phyloP scores from a whole-genome alignment of 257 asterid species.

The Scutellaria galericulata region DNA sequence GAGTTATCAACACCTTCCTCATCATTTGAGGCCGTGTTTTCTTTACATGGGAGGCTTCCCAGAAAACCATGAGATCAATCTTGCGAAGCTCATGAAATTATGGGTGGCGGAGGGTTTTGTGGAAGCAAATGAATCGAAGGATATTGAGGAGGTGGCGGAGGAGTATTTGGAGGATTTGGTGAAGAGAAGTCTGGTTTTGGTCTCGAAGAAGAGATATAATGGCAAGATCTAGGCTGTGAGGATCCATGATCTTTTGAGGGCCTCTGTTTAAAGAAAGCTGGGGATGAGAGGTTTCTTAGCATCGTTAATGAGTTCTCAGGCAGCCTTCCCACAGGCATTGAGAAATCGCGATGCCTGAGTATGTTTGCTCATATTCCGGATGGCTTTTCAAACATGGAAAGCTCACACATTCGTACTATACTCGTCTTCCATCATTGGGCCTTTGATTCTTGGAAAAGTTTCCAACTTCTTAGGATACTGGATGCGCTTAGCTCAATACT shows the following conservation, averaged over 20 bases:
- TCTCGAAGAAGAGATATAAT: neutral
- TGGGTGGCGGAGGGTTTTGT: neutral
- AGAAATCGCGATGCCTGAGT: too few relatives aligned
- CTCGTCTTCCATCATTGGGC: too few relatives aligned
- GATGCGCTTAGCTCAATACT: too few relatives aligned
- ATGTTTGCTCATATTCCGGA: too few relatives aligned
- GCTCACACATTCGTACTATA: too few relatives aligned
- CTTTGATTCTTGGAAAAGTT: too few relatives aligned
- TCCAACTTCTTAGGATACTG: too few relatives aligned
- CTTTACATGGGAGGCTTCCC: neutral
- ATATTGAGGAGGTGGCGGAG: neutral
- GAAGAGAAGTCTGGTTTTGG: neutral
- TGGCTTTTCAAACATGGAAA: too few relatives aligned
- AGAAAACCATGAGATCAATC: neutral
- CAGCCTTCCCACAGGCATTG: too few relatives aligned
- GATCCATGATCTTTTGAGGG: slow-evolving; percentile 1
- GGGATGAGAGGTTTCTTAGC: too few relatives aligned
- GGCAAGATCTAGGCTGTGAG: neutral
- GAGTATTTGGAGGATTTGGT: neutral
- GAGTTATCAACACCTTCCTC: neutral
- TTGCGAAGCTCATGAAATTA: neutral
- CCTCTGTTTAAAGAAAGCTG: neutral
- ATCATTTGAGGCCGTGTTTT: neutral
- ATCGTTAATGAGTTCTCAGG: too few relatives aligned
- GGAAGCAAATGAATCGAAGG: neutral